phyloP scores from a whole-genome alignment of 306 rosid species.

The Glycine soja region DNA sequence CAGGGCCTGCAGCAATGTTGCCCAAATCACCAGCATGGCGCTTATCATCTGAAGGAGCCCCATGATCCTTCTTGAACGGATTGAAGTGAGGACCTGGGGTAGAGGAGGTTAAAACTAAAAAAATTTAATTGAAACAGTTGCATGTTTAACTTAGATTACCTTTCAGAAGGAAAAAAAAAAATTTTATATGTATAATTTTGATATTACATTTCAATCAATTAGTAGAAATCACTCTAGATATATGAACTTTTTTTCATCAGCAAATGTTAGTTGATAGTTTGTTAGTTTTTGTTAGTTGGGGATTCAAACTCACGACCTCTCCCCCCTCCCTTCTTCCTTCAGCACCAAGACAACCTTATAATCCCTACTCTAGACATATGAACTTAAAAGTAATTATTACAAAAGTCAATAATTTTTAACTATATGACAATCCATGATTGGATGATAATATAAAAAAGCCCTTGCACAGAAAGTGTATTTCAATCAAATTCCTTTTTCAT shows the following conservation, averaged over 20 bases:
- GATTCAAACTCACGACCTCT: too few relatives aligned
- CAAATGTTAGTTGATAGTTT: too few relatives aligned
- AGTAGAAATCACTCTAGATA: background rate
- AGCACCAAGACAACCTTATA: too few relatives aligned
- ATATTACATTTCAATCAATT: background rate
- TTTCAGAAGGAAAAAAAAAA: background rate
- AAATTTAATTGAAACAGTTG: background rate
- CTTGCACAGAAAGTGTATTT: too few relatives aligned
- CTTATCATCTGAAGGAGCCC: constrained; percentile 68
- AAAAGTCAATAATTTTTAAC: background rate
- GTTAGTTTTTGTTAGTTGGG: too few relatives aligned
- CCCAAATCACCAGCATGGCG: constrained; percentile 93
- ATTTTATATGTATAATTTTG: too few relatives aligned
- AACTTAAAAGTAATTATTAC: too few relatives aligned
- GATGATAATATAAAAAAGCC: background rate
- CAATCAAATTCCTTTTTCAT: too few relatives aligned
- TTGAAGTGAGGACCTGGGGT: constrained; percentile 76
- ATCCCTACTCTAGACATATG: too few relatives aligned
- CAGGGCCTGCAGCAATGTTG: constrained; percentile 69
- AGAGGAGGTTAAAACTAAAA: background rate
- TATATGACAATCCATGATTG: background rate
- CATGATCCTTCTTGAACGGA: constrained; percentile 73
- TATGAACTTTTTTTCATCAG: background rate
- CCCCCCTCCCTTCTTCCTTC: too few relatives aligned
- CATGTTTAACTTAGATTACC: background rate